Conservation (phyloP, 768 basidiomycete species). For the Albatrellus ellisii region DNA sequence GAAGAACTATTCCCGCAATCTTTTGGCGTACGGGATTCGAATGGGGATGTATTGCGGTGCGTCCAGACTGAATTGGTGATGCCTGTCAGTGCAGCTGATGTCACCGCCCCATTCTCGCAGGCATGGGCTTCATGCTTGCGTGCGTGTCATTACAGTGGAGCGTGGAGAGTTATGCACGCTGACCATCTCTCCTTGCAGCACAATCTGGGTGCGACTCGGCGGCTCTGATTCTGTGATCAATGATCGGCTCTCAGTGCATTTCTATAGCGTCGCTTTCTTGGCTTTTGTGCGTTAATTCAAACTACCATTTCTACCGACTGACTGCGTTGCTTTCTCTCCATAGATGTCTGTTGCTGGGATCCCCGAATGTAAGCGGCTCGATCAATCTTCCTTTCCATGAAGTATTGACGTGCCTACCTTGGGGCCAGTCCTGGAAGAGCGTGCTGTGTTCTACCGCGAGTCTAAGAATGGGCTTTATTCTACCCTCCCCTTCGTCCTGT, state of each 20-base stretch:
- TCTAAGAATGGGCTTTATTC: constrained; percentile 43
- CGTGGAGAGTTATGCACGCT: constrained; percentile 16
- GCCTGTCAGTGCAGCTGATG: constrained; percentile 12
- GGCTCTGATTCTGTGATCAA: constrained; percentile 25
- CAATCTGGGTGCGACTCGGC: constrained; percentile 18
- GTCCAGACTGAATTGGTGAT: too few relatives aligned
- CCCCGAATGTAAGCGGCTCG: too few relatives aligned
- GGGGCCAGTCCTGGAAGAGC: constrained; percentile 49
- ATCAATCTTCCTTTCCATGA: too few relatives aligned
- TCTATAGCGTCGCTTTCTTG: constrained; percentile 44
- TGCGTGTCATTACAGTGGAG: constrained; percentile 32
- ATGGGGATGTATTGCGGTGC: constrained; percentile 38
- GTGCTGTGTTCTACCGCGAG: constrained; percentile 43
- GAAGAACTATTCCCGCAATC: constrained; percentile 38
- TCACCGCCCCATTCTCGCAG: constrained; percentile 6
- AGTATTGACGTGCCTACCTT: too few relatives aligned
- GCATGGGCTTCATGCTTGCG: constrained; percentile 24
- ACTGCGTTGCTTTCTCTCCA: too few relatives aligned
- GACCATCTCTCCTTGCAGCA: constrained; percentile 15
- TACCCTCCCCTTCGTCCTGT: constrained; percentile 37
- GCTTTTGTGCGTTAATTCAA: too few relatives aligned
- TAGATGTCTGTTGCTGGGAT: constrained; percentile 55
- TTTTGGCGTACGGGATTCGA: constrained; percentile 45
- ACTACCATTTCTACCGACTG: too few relatives aligned
- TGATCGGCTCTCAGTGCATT: constrained; percentile 37